Percentiles rank a stretch among this genome's conserved stretches.
Conservation (phyloP, 345 rosid species). For the Clarkia xantiana region DNA sequence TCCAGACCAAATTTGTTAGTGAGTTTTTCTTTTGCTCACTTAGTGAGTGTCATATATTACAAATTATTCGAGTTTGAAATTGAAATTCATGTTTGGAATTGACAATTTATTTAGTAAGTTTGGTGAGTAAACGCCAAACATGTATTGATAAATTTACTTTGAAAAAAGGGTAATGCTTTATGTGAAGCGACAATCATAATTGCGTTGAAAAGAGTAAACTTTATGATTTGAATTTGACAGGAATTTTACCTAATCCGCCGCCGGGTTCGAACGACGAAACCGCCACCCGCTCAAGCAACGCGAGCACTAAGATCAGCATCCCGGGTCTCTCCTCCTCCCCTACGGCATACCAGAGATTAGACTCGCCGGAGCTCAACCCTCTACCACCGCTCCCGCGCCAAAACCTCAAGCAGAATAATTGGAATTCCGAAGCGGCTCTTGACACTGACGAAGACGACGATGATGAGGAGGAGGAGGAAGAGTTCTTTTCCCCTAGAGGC, state of each 20-base stretch:
- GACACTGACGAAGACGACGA: constrained; percentile 28
- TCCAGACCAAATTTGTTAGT: no score
- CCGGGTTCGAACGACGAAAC: constrained; percentile 22
- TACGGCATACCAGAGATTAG: constrained; percentile 38
- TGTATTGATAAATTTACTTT: no score
- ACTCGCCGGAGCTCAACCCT: constrained; percentile 87
- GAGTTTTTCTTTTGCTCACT: no score
- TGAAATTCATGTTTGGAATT: no score
- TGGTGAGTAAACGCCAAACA: no score
- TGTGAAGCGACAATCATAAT: not conserved
- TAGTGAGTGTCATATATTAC: no score
- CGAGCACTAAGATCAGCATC: constrained; percentile 28
- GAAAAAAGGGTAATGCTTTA: not conserved
- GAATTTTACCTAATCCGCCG: constrained; percentile 44
- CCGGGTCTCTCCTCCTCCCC: constrained; percentile 20
- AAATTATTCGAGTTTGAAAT: no score
- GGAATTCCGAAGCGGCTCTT: constrained; percentile 12
- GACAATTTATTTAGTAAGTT: no score
- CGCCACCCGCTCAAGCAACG: constrained; percentile 18
- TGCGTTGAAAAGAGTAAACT: not conserved
- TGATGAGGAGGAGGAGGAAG: no score
- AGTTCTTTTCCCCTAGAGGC: constrained; percentile 81
- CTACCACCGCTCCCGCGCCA: constrained; percentile 71
- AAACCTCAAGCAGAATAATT: constrained; percentile 23
- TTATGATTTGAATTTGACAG: not conserved